These are phyloP conservation scores for Falciphora oryzae DNA, from an alignment of 2,329 filamentous ascomycete species.

Conservation along the genomic window DNA sequence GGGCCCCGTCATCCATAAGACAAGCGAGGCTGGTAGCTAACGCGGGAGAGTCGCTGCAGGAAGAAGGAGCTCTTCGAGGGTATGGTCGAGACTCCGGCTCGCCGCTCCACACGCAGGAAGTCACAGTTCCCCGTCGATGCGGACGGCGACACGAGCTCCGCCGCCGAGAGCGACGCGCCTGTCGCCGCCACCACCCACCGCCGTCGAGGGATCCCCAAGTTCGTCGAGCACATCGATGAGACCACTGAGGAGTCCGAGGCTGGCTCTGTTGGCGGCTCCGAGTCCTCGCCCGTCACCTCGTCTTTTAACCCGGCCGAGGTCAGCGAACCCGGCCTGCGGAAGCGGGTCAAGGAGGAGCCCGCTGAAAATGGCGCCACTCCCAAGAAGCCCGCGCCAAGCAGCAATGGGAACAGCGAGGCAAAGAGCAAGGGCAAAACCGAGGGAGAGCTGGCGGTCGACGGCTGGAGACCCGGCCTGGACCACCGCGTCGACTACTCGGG, in stretches of 20 bases:
- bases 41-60: slow-evolving; percentile 25
- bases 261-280: slow-evolving; percentile 24
- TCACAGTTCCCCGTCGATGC: slow-evolving; percentile 39
- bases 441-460: slow-evolving; percentile 37
- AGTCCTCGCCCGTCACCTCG: slow-evolving; percentile 18
- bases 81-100: slow-evolving; percentile 53
- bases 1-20: not conserved
- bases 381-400: slow-evolving; percentile 19
- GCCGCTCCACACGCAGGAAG: slow-evolving; percentile 43
- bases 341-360: not conserved
- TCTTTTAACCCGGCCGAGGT: slow-evolving; percentile 22
- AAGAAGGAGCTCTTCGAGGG: slow-evolving; percentile 58
- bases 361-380: too few relatives aligned
- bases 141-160: slow-evolving; percentile 44
- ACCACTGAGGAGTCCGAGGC: slow-evolving; percentile 38
- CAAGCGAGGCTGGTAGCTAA: slow-evolving; percentile 8
- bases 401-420: slow-evolving; percentile 15
- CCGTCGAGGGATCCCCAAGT: slow-evolving; percentile 43
- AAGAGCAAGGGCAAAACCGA: slow-evolving; percentile 19
- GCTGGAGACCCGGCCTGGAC: slow-evolving; percentile 54
- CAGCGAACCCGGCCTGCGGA: slow-evolving; percentile 19
- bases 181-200: slow-evolving; percentile 20
- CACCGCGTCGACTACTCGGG: slow-evolving; percentile 59
- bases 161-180: slow-evolving; percentile 30
- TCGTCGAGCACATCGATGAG: slow-evolving; percentile 45